Evolutionary conservation across 225 moss, liverwort and hornwort species (phyloP).

Genomic region (Antitrichia curtipendula): DNA sequence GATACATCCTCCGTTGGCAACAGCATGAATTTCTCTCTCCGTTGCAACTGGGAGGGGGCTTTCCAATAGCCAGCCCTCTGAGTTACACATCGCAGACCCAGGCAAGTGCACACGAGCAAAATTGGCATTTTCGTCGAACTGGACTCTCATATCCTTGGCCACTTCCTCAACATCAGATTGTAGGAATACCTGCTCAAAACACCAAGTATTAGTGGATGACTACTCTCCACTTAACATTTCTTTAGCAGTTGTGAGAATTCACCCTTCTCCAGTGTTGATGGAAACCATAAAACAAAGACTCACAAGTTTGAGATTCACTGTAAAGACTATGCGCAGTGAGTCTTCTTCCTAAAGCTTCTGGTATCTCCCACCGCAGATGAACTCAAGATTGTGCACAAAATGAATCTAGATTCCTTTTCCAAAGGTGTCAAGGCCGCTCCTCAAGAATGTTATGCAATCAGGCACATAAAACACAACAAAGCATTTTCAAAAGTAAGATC

Average conservation of each 20-base stretch:
- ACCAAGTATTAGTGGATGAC: not conserved
- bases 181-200: constrained; percentile 29
- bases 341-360: not conserved
- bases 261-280: not conserved
- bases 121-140: constrained; percentile 39
- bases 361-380: not conserved
- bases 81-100: constrained; percentile 1
- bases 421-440: not conserved
- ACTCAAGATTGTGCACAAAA: not conserved
- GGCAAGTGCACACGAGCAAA: constrained; percentile 4
- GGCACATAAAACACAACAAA: not conserved
- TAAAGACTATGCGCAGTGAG: not conserved
- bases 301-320: not conserved
- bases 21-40: constrained; percentile 71
- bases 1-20: constrained; percentile 46
- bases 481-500: not conserved
- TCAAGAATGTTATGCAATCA: not conserved
- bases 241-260: not conserved
- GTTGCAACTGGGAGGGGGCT: constrained; percentile 64
- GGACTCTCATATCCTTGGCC: constrained; percentile 64
- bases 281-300: not conserved
- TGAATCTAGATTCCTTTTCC: not conserved
- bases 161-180: constrained; percentile 84
- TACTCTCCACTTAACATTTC: not conserved
- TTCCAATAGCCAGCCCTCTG: constrained; percentile 53